A percentile compares a stretch with the other conserved stretches of the same genome.
Conservation (phyloP, 345 rosid genomes). For the Citrus maxima region DNA sequence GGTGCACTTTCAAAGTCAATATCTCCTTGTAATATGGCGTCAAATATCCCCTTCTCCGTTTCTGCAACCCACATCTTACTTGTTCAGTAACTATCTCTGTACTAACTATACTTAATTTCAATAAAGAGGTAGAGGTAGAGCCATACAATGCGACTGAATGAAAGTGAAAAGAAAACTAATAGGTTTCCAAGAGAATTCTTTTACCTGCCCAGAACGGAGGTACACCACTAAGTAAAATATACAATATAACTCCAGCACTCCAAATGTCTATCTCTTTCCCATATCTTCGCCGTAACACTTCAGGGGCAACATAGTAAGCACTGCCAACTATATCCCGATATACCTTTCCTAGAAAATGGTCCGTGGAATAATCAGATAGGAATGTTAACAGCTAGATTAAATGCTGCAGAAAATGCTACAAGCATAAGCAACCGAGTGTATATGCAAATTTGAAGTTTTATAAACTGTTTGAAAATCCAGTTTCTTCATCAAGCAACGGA, state of each 20-base stretch:
- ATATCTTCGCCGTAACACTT: slow-evolving; percentile 61
- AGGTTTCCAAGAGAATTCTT: not conserved
- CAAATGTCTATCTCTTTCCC: slow-evolving; percentile 88
- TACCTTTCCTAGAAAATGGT: slow-evolving; percentile 47
- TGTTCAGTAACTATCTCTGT: not conserved
- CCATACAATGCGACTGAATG: not conserved
- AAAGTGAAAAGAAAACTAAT: not conserved
- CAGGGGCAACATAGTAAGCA: slow-evolving; percentile 93
- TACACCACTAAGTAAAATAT: slow-evolving; percentile 87
- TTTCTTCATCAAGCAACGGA: not conserved
- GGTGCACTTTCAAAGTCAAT: slow-evolving; percentile 73
- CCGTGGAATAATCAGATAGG: not conserved
- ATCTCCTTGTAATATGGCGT: slow-evolving; percentile 66
- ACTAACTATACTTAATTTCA: not conserved
- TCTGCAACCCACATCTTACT: slow-evolving; percentile 37
- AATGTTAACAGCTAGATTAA: not conserved
- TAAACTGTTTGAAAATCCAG: not conserved
- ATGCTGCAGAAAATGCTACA: not conserved
- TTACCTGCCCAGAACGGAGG: slow-evolving; percentile 98
- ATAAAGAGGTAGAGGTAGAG: not conserved
- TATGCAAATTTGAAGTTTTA: not conserved
- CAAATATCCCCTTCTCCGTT: slow-evolving; percentile 75
- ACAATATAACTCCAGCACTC: slow-evolving; percentile 86
- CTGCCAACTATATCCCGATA: slow-evolving; percentile 80
- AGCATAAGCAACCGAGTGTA: not conserved